Evolutionary conservation across 495 filamentous ascomycete species (phyloP).

Genomic region (Diplogelasinospora grovesii): DNA sequence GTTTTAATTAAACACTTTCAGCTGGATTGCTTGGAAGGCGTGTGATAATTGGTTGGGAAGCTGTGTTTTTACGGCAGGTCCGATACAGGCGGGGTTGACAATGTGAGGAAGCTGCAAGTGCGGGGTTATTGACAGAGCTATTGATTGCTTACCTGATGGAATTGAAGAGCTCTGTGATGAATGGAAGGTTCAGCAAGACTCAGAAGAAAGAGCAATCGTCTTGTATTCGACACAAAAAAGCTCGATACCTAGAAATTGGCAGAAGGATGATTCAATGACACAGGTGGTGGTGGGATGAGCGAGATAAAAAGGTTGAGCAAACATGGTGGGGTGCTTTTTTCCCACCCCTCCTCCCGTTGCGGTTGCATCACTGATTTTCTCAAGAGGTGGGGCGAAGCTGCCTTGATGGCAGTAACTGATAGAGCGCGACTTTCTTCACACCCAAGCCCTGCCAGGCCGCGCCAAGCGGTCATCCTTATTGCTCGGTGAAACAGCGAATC

Average conservation of each 20-base stretch:
- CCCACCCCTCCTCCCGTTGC: constrained; percentile 5
- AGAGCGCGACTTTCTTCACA: constrained; percentile 19
- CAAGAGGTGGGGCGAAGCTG: constrained; percentile 11
- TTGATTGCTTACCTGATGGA: constrained; percentile 4
- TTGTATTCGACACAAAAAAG: neutral
- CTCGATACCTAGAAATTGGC: neutral
- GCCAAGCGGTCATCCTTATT: too few species aligned
- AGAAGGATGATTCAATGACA: constrained; percentile 8
- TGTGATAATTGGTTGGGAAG: constrained; percentile 9
- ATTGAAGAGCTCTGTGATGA: neutral
- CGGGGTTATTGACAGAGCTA: constrained; percentile 16
- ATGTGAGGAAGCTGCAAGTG: constrained; percentile 16
- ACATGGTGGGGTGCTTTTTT: constrained; percentile 24
- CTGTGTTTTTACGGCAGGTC: constrained; percentile 12
- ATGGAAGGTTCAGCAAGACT: neutral
- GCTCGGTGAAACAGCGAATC: too few species aligned
- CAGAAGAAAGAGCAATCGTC: too few species aligned
- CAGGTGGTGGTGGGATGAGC: constrained; percentile 27
- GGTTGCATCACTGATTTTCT: constrained; percentile 10
- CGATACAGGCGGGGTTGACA: constrained; percentile 19
- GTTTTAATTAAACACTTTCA: constrained; percentile 22
- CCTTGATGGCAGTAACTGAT: constrained; percentile 9
- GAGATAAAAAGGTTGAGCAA: constrained; percentile 28
- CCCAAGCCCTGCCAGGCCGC: neutral
- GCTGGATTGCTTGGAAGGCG: constrained; percentile 5